Evolutionary conservation across 257 asterid species (phyloP), one percentile per base, ranked within the genome.

Genomic region (Solanum bulbocastanum): DNA sequence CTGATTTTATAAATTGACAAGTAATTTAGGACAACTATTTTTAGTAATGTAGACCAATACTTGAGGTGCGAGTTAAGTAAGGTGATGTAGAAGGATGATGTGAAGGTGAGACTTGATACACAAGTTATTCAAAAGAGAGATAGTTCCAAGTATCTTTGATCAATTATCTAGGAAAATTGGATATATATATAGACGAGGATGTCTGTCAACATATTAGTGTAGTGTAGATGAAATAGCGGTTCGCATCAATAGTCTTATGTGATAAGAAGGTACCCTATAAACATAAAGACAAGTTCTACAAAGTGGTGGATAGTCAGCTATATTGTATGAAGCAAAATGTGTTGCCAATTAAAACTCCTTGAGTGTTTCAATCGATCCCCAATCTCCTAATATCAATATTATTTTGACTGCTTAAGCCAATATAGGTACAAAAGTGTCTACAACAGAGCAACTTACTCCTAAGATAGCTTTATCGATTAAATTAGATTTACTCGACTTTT

Each of bases 191-290:
- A 1, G 27, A 58, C 0, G 0, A 58, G 68, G 27, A 58, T 58
- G 2, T 22, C 5, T 20, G 2, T 22, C 0, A 58, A 0, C 1
- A 5, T 58, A 58, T 58, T 22, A 9, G 27, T 58, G 68, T 22
- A 58, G 68, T 5, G 1, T 0, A 22, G 0, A 58, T 58, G 27
- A 22, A 58, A 22, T 20, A 20, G 25, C 1, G 4, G 6, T 8
- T 58, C 6, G 0, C 25, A 58, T 22, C 0, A 0, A 0, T 1
- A 58, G 6, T 58, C 13, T 58, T 58, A 13, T 22, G 68, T 22
- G 27, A 58, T 58, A 58, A 22, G 13, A 22, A 1, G 27, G 68
- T 58, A 58, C 68, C 2, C 27, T 58, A 22, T 20, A 58, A 58
- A 5, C 6, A 20, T 22, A 8, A 22, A 20, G 4, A 58, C 68